A percentile compares a stretch with the other conserved stretches of the same genome.
Evolutionary conservation across 441 rosid genomes (phyloP).

Genomic region (Brassica balearica): DNA sequence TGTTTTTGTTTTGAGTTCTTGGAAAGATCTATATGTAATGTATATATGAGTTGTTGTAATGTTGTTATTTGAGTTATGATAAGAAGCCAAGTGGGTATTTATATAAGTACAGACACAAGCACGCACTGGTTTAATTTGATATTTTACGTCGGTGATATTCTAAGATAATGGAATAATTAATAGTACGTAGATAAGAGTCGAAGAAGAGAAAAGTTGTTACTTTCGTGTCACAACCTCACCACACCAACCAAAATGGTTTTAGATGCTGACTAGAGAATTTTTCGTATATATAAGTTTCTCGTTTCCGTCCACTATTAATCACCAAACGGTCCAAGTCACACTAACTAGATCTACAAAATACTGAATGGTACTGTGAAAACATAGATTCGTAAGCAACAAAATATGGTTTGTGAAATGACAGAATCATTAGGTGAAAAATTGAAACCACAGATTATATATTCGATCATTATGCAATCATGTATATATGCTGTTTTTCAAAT

Average conservation of each 20-base stretch:
- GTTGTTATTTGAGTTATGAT: constrained; percentile 13
- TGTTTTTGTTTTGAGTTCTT: constrained; percentile 3
- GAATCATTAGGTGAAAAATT: too few species aligned
- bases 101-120: constrained; percentile 28
- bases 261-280: not conserved
- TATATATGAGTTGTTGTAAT: constrained; percentile 3
- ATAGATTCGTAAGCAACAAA: not conserved
- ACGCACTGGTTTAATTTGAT: constrained; percentile 6
- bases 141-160: not conserved
- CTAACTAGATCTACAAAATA: not conserved
- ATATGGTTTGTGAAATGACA: not conserved
- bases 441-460: too few species aligned
- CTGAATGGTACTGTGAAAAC: constrained; percentile 4
- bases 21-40: not conserved
- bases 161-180: not conserved
- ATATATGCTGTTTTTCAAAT: too few species aligned
- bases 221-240: constrained; percentile 40
- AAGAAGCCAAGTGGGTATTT: constrained; percentile 28
- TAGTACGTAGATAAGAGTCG: constrained; percentile 21
- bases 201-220: constrained; percentile 20
- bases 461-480: constrained; percentile 5
- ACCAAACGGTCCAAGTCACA: not conserved
- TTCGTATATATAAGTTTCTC: not conserved
- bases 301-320: constrained; percentile 22
- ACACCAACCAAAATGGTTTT: constrained; percentile 25